Base-by-base conservation (phyloP, 371 early-diverging fungal species). In the Mortierella sp. region DNA sequence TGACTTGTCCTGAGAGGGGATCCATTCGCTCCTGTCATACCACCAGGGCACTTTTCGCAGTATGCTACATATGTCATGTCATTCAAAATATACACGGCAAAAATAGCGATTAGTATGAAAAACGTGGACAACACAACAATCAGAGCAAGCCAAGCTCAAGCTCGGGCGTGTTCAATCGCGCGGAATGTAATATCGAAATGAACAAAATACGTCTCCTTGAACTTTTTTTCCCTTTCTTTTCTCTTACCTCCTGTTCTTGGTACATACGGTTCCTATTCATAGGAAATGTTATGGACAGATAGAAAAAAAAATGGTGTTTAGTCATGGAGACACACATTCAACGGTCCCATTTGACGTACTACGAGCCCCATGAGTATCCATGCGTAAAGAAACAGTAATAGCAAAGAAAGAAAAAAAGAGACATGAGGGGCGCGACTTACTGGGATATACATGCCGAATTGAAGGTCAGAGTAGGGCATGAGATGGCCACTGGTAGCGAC, bases 401-500 rank as follows among this genome's bases (percentile, higher is more conserved):
- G 31, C 38, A 48, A 72, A 50, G 3, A 21, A 52, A 38, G 38
- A 45, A 68, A 34, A 38, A 54, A 16, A 76, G 26, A 75, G 11
- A 3, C 28, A 16, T 3, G 44, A 19, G 42, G 26, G 34, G 31
- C 0, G 16, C 31, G 38, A 0, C 80, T 28, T 75, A 85, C 82
- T 44, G 82, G 80, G 57, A 85, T 77, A 54, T 79, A 84, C 6
- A 84, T 50, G 11, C 85, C 85, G 60, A 84, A 76, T 48, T 81
- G 85, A 38, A 84, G 81, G 44, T 81, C 85, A 21, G 82, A 84
- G 45, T 76, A 84, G 9, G 81, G 81, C 76, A 81, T 81, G 60
- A 84, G 74, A 58, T 81, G 85, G 21, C 85, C 85, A 50, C 85
- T 79, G 21, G 79, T 79, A 28, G 82, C 79, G 45, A 81, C 75